phyloP scores from a whole-genome alignment of 116 monocot species.

The Cymodocea nodosa region DNA sequence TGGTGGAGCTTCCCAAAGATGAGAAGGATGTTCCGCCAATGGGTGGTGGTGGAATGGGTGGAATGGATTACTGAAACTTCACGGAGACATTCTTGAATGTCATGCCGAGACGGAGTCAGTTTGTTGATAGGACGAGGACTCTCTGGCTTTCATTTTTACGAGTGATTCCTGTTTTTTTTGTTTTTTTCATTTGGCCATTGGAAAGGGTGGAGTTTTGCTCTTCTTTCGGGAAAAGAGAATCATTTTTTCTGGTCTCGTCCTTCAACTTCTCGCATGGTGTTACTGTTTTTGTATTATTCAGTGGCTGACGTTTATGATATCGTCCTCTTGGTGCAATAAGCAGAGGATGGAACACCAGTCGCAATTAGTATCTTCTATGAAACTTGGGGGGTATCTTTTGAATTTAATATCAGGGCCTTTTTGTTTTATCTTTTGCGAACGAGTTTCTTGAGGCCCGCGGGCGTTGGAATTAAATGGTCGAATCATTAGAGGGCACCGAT shows the following conservation, averaged over 20 bases:
- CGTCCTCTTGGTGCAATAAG: too few relatives aligned
- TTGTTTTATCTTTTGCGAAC: too few relatives aligned
- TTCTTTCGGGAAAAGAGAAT: background rate
- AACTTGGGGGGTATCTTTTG: too few relatives aligned
- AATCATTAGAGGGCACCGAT: too few relatives aligned
- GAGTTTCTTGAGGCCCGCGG: too few relatives aligned
- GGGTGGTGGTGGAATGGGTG: slow-evolving; percentile 48
- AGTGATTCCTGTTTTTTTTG: too few relatives aligned
- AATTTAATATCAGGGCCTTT: too few relatives aligned
- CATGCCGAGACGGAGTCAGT: background rate
- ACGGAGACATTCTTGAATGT: background rate
- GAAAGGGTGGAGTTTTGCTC: background rate
- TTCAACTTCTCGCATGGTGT: background rate
- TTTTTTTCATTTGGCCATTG: background rate
- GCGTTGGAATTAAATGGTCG: too few relatives aligned
- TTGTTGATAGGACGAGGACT: background rate
- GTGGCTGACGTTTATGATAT: too few relatives aligned
- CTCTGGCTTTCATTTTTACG: background rate
- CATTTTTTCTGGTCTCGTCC: background rate
- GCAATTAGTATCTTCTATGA: too few relatives aligned
- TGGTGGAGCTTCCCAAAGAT: slow-evolving; percentile 50
- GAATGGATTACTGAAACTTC: slow-evolving; percentile 43
- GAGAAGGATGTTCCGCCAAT: slow-evolving; percentile 41
- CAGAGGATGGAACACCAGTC: too few relatives aligned
- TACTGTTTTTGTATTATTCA: background rate